These are phyloP conservation scores for Tuber melanosporum DNA, from an alignment of 495 filamentous ascomycete genomes.

Conservation along the genomic window DNA sequence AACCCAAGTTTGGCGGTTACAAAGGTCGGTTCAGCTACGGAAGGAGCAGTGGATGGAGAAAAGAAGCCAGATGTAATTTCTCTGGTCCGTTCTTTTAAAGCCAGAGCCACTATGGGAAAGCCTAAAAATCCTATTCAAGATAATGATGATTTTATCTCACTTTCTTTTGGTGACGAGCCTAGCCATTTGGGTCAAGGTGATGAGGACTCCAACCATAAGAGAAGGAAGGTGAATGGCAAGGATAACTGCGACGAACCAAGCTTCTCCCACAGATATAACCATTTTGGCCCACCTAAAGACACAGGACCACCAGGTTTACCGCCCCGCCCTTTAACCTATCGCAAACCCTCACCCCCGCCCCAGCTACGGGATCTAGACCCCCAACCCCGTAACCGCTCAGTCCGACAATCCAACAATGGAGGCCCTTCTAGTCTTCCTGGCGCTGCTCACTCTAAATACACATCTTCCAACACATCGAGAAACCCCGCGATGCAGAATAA, in stretches of 20 bases:
- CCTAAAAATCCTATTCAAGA: constrained; percentile 44
- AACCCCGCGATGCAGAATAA: neutral
- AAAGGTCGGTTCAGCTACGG: constrained; percentile 3
- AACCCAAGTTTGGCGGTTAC: constrained; percentile 6
- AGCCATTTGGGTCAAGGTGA: neutral
- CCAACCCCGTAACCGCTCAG: neutral
- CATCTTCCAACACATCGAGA: neutral
- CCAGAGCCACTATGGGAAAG: constrained; percentile 43
- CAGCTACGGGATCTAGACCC: neutral
- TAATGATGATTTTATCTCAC: constrained; percentile 46
- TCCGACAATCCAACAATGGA: neutral
- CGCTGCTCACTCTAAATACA: neutral
- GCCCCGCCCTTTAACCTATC: constrained; percentile 4
- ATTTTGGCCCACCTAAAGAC: neutral
- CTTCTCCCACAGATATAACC: neutral
- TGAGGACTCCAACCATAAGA: constrained; percentile 16
- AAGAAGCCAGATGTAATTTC: constrained; percentile 40
- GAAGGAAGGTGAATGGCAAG: constrained; percentile 26
- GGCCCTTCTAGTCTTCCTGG: neutral
- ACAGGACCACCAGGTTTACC: constrained; percentile 1
- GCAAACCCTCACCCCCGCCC: neutral
- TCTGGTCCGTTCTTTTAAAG: constrained; percentile 44
- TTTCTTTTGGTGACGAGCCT: constrained; percentile 45
- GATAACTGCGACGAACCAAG: constrained; percentile 5
- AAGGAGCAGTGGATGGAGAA: constrained; percentile 10